These are phyloP conservation scores for Mycena floridula DNA, from an alignment of 768 basidiomycete species.

Conservation along the genomic window DNA sequence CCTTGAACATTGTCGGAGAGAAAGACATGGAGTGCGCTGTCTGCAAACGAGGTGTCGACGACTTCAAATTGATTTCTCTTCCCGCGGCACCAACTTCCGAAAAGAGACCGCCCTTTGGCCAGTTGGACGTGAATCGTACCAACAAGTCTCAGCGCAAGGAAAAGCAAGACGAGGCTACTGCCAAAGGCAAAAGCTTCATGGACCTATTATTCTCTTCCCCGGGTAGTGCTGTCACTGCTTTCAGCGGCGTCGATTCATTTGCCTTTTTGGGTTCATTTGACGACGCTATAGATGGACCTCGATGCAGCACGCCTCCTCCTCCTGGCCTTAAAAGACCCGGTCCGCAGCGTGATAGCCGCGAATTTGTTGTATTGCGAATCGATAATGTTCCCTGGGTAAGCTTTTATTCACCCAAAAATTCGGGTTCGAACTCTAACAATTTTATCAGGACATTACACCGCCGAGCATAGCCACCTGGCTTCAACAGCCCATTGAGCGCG, in stretches of 20 bases:
- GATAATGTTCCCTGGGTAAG: constrained; percentile 88
- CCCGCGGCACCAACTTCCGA: background rate
- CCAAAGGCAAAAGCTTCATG: constrained; percentile 21
- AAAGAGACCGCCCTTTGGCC: background rate
- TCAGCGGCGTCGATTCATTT: constrained; percentile 27
- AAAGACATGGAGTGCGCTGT: constrained; percentile 84
- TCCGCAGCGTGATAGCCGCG: constrained; percentile 11
- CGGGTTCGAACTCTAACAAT: background rate
- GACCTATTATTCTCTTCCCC: constrained; percentile 31
- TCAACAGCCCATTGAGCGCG: constrained; percentile 61
- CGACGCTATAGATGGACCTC: constrained; percentile 22
- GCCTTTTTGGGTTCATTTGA: constrained; percentile 31
- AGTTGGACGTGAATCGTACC: background rate
- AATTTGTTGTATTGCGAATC: constrained; percentile 66
- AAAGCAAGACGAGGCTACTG: constrained; percentile 1
- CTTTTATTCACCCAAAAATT: no score
- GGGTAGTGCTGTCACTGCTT: constrained; percentile 10
- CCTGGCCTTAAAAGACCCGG: background rate
- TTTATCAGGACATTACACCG: constrained; percentile 84
- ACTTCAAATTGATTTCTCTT: constrained; percentile 50
- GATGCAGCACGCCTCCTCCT: constrained; percentile 37
- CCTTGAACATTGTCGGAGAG: constrained; percentile 85
- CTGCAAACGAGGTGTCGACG: constrained; percentile 62
- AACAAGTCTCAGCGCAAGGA: background rate
- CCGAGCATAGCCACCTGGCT: constrained; percentile 63